A percentile compares a stretch with the other conserved stretches of the same genome.
Conservation (phyloP, 257 asterid species). For the Gentiana straminea region DNA sequence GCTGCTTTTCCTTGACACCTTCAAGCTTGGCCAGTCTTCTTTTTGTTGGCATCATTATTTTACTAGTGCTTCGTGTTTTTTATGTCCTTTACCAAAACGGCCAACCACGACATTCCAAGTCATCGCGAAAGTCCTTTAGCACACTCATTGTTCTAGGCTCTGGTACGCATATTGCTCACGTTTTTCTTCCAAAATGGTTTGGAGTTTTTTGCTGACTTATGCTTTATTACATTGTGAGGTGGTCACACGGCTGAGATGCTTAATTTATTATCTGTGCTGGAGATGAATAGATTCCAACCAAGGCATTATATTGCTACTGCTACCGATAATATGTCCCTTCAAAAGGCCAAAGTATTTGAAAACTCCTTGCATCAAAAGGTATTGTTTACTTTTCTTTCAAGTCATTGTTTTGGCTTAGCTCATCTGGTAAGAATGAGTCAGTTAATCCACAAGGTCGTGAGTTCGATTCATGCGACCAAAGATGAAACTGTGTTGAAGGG, state of each 20-base stretch:
- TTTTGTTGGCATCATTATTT: slow-evolving; percentile 27
- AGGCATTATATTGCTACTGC: slow-evolving; percentile 87
- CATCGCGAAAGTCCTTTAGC: slow-evolving; percentile 33
- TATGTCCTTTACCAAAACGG: slow-evolving; percentile 34
- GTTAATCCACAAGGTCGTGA: too few relatives aligned
- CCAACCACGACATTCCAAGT: slow-evolving; percentile 20
- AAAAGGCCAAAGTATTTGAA: slow-evolving; percentile 68
- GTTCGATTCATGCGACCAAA: too few relatives aligned
- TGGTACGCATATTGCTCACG: slow-evolving; percentile 27
- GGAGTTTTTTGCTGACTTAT: background rate
- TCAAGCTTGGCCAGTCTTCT: slow-evolving; percentile 14
- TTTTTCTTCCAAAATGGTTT: background rate
- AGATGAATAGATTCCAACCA: slow-evolving; percentile 54
- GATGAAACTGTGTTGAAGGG: too few relatives aligned
- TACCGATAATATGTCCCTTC: slow-evolving; percentile 93
- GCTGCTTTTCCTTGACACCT: slow-evolving; percentile 14
- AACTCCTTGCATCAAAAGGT: slow-evolving; percentile 57
- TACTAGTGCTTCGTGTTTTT: slow-evolving; percentile 35
- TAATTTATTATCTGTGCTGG: slow-evolving; percentile 56
- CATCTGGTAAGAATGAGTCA: too few relatives aligned
- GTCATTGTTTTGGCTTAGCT: background rate
- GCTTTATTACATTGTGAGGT: slow-evolving; percentile 30
- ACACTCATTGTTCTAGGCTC: slow-evolving; percentile 75
- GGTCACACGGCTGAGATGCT: slow-evolving; percentile 99
- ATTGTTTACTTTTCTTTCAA: background rate